These are phyloP conservation scores for Fusarium penzigii DNA, from an alignment of 2,329 filamentous ascomycete species.

Conservation along the genomic window DNA sequence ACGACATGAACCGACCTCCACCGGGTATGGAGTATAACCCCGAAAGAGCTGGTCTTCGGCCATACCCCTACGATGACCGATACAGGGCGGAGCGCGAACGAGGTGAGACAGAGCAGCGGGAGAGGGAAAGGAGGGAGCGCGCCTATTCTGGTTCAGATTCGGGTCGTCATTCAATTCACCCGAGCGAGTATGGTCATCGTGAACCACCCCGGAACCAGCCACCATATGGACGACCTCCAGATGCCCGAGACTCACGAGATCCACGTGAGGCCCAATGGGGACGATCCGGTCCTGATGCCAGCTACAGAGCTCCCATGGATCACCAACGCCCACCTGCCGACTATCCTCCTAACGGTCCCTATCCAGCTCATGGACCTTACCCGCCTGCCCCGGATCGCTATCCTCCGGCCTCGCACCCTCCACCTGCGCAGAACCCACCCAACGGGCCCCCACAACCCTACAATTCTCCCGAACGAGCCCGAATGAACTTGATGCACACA, in stretches of 20 bases:
- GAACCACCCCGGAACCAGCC: slow-evolving; percentile 47
- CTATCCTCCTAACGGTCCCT: slow-evolving; percentile 46
- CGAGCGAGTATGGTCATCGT: slow-evolving; percentile 42
- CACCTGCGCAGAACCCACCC: slow-evolving; percentile 30
- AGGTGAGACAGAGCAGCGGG: slow-evolving; percentile 45
- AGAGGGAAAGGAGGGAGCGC: slow-evolving; percentile 46
- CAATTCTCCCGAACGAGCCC: slow-evolving; percentile 53
- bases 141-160: slow-evolving; percentile 52
- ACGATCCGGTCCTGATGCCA: slow-evolving; percentile 33
- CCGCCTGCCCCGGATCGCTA: slow-evolving; percentile 36
- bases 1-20: slow-evolving; percentile 44
- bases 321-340: slow-evolving; percentile 49
- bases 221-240: slow-evolving; percentile 46
- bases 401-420: slow-evolving; percentile 37
- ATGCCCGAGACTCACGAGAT: slow-evolving; percentile 42
- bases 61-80: slow-evolving; percentile 53
- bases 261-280: slow-evolving; percentile 38
- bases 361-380: slow-evolving; percentile 35
- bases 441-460: slow-evolving; percentile 38
- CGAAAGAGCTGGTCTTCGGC: slow-evolving; percentile 48
- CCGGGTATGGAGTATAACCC: slow-evolving; percentile 52
- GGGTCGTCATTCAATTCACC: slow-evolving; percentile 41
- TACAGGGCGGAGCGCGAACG: slow-evolving; percentile 52
- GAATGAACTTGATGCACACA: slow-evolving; percentile 39
- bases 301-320: slow-evolving; percentile 39